Conservation (phyloP, 1,284 basidiomycete species). For the Chalciporus sp. region DNA sequence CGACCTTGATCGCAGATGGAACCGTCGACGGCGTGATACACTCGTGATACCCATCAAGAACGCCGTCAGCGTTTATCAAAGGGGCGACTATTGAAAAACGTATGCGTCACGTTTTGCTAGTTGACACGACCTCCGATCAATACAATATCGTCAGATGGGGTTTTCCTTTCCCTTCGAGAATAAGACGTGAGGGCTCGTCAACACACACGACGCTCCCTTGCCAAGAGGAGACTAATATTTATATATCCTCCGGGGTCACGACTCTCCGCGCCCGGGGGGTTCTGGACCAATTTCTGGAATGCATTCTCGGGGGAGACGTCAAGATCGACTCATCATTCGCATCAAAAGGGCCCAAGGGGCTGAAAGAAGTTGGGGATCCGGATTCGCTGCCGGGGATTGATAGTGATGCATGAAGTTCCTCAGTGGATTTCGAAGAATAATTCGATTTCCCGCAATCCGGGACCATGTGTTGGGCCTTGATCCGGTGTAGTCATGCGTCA, state of each 20-base stretch:
- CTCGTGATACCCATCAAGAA: not conserved
- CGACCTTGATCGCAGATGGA: not conserved
- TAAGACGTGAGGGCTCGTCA: not conserved
- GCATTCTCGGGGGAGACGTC: not conserved
- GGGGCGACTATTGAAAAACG: not conserved
- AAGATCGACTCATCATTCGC: not conserved
- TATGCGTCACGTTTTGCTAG: not conserved
- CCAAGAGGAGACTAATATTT: slow-evolving; percentile 10
- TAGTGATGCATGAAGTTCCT: not conserved
- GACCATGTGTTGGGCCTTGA: not conserved
- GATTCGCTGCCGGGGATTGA: not conserved
- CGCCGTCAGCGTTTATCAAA: not conserved
- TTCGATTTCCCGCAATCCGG: not conserved
- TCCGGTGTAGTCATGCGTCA: not conserved
- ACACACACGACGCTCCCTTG: not conserved
- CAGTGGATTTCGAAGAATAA: not conserved
- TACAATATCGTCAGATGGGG: not conserved
- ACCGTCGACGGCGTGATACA: not conserved
- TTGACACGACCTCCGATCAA: too few relatives aligned
- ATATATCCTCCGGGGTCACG: not conserved
- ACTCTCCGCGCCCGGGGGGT: too few relatives aligned
- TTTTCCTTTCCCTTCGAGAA: not conserved
- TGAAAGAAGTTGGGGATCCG: not conserved
- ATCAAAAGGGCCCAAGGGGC: not conserved
- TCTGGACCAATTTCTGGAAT: not conserved